A percentile compares a stretch with the other conserved stretches of the same genome.
phyloP scores from a whole-genome alignment of 768 basidiomycete species.

The Amanita fuliginea region DNA sequence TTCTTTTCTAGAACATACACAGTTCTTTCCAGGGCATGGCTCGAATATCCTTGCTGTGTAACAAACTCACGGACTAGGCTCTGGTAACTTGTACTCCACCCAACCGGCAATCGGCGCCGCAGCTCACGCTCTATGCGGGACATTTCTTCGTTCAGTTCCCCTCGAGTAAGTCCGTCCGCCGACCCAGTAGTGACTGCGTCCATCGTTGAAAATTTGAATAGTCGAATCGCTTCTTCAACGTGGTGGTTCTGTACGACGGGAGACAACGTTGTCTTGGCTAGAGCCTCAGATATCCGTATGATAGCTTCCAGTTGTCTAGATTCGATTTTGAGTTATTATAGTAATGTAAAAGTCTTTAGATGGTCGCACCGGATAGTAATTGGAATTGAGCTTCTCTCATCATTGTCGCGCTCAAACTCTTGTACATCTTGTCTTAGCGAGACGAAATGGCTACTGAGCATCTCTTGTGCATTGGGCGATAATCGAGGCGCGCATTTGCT shows the following conservation, averaged over 20 bases:
- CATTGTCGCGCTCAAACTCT: slow-evolving; percentile 92
- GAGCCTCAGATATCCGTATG: slow-evolving; percentile 94
- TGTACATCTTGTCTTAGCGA: slow-evolving; percentile 88
- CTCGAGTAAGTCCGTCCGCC: slow-evolving; percentile 84
- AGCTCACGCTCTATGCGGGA: slow-evolving; percentile 81
- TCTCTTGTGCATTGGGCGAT: slow-evolving; percentile 89
- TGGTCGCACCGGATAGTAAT: slow-evolving; percentile 84
- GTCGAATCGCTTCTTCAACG: slow-evolving; percentile 93
- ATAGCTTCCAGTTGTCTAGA: slow-evolving; percentile 90
- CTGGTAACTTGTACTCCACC: slow-evolving; percentile 96
- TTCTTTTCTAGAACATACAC: slow-evolving; percentile 90
- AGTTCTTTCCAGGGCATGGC: slow-evolving; percentile 84
- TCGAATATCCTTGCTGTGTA: slow-evolving; percentile 81
- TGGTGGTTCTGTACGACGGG: slow-evolving; percentile 83
- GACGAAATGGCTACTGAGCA: slow-evolving; percentile 94
- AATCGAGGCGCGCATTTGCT: slow-evolving; percentile 96
- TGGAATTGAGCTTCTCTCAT: slow-evolving; percentile 95
- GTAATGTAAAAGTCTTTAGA: background rate
- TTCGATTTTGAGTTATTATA: slow-evolving; percentile 1
- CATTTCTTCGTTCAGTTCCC: slow-evolving; percentile 92
- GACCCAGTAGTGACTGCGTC: slow-evolving; percentile 94
- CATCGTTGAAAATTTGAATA: slow-evolving; percentile 99
- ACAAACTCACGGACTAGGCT: slow-evolving; percentile 91
- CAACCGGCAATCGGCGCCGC: slow-evolving; percentile 73
- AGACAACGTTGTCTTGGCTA: slow-evolving; percentile 89